Evolutionary conservation across 1,284 basidiomycete genomes (phyloP).

Genomic region (Cystobasidium sp.): DNA sequence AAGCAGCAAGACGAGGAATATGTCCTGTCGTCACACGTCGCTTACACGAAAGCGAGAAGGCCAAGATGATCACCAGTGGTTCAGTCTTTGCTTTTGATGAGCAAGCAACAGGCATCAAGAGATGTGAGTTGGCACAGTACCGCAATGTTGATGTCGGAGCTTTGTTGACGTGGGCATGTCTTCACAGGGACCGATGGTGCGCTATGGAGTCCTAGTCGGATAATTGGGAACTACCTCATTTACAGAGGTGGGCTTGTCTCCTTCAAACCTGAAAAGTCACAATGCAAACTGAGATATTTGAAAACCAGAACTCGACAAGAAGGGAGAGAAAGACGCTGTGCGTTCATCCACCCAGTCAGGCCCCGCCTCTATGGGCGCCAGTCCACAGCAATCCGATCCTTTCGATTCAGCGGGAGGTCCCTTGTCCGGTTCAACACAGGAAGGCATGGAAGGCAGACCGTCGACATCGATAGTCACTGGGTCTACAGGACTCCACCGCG

Average conservation of each 20-base stretch:
- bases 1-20: constrained; percentile 84
- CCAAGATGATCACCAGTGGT: constrained; percentile 89
- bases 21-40: constrained; percentile 93
- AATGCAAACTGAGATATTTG: not conserved
- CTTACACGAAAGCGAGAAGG: constrained; percentile 82
- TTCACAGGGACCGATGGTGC: constrained; percentile 83
- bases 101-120: constrained; percentile 94
- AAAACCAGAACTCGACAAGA: constrained; percentile 32
- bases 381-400: constrained; percentile 8
- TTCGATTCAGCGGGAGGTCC: constrained; percentile 20
- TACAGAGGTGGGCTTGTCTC: constrained; percentile 65
- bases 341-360: not conserved
- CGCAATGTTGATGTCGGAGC: not conserved
- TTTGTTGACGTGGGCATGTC: not conserved
- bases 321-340: constrained; percentile 12
- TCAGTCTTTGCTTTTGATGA: constrained; percentile 98
- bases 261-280: too few relatives aligned
- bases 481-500: constrained; percentile 53
- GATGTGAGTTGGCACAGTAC: constrained; percentile 59
- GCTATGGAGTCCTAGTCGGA: constrained; percentile 86
- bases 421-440: not conserved
- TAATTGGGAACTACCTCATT: constrained; percentile 91
- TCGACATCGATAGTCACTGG: not conserved
- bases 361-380: not conserved
- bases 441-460: constrained; percentile 1